A percentile compares a stretch with the other conserved stretches of the same genome.
Evolutionary conservation across 352 stramenopile genomes (phyloP).

Genomic region (Peronospora belbahrii): DNA sequence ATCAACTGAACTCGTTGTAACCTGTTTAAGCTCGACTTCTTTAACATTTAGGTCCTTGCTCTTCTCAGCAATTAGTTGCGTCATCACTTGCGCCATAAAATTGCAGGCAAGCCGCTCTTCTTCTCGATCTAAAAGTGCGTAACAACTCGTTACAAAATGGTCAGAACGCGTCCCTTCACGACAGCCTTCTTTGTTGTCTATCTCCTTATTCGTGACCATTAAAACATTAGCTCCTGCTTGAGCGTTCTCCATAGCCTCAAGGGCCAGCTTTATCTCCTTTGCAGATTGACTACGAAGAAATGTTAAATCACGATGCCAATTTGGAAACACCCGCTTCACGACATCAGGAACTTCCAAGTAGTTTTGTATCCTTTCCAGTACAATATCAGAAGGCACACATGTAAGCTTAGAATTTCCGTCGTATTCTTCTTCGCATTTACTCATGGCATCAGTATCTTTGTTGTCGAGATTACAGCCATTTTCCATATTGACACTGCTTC

Average conservation of each 20-base stretch:
- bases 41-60: neutral
- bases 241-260: conserved; percentile 11
- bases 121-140: neutral
- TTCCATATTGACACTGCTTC: neutral
- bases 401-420: conserved; percentile 4
- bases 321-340: conserved; percentile 41
- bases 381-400: neutral
- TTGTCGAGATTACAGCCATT: neutral
- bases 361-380: neutral
- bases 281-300: conserved; percentile 33
- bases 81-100: conserved; percentile 25
- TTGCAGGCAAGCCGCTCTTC: conserved; percentile 20
- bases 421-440: conserved; percentile 4
- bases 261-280: conserved; percentile 23
- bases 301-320: conserved; percentile 37
- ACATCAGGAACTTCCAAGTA: conserved; percentile 19
- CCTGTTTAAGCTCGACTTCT: neutral
- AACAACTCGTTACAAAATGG: neutral
- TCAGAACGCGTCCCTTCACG: neutral
- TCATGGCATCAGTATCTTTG: neutral
- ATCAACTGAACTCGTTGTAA: conserved; percentile 1
- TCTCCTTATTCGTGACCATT: neutral
- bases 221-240: conserved; percentile 1
- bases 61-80: conserved; percentile 17
- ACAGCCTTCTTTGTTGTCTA: conserved; percentile 1